These are phyloP conservation scores for Fusarium sp. DNA, from an alignment of 2,329 filamentous ascomycete species.

Conservation along the genomic window DNA sequence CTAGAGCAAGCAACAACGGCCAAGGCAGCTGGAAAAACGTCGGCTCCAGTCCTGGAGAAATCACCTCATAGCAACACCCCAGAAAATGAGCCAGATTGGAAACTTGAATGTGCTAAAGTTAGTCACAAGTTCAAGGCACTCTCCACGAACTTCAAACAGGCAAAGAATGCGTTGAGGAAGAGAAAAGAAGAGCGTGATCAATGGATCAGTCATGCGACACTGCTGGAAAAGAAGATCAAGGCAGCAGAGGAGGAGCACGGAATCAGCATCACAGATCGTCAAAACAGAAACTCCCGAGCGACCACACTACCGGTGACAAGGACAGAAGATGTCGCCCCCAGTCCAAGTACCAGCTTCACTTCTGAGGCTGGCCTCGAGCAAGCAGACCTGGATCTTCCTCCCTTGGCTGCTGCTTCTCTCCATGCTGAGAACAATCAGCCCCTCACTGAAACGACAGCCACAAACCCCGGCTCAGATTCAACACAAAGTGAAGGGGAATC, in stretches of 20 bases:
- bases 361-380: conserved; percentile 46
- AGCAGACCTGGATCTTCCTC: conserved; percentile 48
- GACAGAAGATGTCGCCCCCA: conserved; percentile 25
- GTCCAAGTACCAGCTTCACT: conserved; percentile 37
- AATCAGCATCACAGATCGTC: conserved; percentile 50
- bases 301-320: conserved; percentile 17
- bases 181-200: conserved; percentile 58
- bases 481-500: conserved; percentile 50
- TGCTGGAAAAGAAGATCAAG: conserved; percentile 60
- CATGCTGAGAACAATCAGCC: conserved; percentile 15
- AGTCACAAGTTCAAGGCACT: conserved; percentile 58
- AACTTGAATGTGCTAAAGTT: conserved; percentile 55
- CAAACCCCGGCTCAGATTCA: conserved; percentile 46
- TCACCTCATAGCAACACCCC: conserved; percentile 8
- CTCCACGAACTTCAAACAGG: conserved; percentile 57
- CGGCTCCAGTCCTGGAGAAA: neutral
- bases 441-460: conserved; percentile 3
- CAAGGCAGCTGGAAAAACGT: conserved; percentile 5
- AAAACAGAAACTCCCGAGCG: conserved; percentile 24
- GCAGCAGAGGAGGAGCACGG: conserved; percentile 57
- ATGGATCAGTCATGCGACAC: conserved; percentile 62
- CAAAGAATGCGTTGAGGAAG: conserved; percentile 56
- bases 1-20: conserved; percentile 23
- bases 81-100: conserved; percentile 42
- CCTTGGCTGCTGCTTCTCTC: conserved; percentile 43